A percentile compares a stretch with the other conserved stretches of the same genome.
Evolutionary conservation across 1,284 basidiomycete genomes (phyloP).

Genomic region (Vanrija sp.): DNA sequence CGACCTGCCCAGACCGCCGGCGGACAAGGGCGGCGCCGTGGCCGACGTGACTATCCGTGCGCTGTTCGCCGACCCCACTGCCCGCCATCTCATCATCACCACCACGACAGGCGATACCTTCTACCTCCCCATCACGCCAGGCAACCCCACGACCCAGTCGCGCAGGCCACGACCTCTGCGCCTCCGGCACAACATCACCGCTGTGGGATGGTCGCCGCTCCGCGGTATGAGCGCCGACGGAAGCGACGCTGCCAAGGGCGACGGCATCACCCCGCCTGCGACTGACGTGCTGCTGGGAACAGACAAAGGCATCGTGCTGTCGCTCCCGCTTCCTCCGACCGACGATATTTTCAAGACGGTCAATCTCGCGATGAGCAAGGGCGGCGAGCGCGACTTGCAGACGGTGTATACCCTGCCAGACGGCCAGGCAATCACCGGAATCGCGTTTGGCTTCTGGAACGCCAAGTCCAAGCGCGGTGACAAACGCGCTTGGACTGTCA

Average conservation of each 20-base stretch:
- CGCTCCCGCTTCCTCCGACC: slow-evolving; percentile 64
- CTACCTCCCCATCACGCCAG: slow-evolving; percentile 63
- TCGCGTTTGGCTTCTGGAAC: slow-evolving; percentile 67
- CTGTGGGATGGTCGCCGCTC: slow-evolving; percentile 86
- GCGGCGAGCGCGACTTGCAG: slow-evolving; percentile 62
- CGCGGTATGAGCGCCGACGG: slow-evolving; percentile 13
- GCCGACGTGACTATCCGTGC: slow-evolving; percentile 57
- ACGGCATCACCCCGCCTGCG: slow-evolving; percentile 26
- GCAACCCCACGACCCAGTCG: slow-evolving; percentile 49
- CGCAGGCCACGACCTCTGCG: slow-evolving; percentile 72
- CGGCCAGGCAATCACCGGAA: slow-evolving; percentile 70
- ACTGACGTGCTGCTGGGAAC: slow-evolving; percentile 69
- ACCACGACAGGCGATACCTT: slow-evolving; percentile 88
- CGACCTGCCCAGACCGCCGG: slow-evolving; percentile 58
- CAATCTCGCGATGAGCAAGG: slow-evolving; percentile 42
- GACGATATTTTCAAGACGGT: slow-evolving; percentile 89
- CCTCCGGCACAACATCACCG: slow-evolving; percentile 84
- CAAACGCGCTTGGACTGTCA: slow-evolving; percentile 58
- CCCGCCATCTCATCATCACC: slow-evolving; percentile 80
- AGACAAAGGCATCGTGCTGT: slow-evolving; percentile 75
- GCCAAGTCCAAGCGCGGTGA: slow-evolving; percentile 15
- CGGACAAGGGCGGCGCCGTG: slow-evolving; percentile 53
- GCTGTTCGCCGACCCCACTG: slow-evolving; percentile 86
- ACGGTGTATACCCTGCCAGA: slow-evolving; percentile 75
- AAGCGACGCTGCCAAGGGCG: not conserved